A percentile compares a stretch with the other conserved stretches of the same genome.
phyloP scores from a whole-genome alignment of 2,329 filamentous ascomycete species.

The Pestalotiopsis sp. region DNA sequence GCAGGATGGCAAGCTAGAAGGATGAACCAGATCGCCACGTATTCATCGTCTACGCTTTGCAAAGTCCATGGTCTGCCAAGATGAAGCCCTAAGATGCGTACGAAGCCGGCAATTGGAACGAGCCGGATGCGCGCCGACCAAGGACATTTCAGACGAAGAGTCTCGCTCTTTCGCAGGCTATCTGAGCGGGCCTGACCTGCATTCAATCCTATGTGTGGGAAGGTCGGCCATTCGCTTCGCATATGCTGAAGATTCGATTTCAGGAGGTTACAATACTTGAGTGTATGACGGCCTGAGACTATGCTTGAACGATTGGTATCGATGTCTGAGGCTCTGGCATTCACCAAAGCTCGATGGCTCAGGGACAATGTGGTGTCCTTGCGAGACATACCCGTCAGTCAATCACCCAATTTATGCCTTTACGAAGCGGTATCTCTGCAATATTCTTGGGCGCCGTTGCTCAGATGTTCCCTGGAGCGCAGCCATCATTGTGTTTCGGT shows the following conservation, averaged over 20 bases:
- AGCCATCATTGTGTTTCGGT: not conserved
- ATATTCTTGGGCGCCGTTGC: too few relatives aligned
- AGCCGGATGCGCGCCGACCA: not conserved
- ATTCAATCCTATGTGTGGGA: not conserved
- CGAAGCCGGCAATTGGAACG: not conserved
- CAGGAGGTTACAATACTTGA: too few relatives aligned
- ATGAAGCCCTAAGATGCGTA: not conserved
- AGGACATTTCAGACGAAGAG: not conserved
- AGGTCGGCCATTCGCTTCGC: not conserved
- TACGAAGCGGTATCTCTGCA: too few relatives aligned
- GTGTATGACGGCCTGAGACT: too few relatives aligned
- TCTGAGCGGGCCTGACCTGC: not conserved
- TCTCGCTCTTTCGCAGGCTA: not conserved
- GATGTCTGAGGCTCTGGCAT: too few relatives aligned
- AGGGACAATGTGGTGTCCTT: too few relatives aligned
- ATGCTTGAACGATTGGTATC: too few relatives aligned
- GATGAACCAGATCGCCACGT: not conserved
- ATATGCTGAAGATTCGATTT: too few relatives aligned
- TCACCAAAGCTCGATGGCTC: too few relatives aligned
- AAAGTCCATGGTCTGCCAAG: not conserved
- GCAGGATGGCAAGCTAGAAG: not conserved
- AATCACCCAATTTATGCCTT: too few relatives aligned
- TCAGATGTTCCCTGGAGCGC: not conserved
- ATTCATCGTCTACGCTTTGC: not conserved
- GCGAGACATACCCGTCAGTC: too few relatives aligned